Evolutionary conservation across 768 basidiomycete genomes (phyloP).

Genomic region (Ramaria sp.): DNA sequence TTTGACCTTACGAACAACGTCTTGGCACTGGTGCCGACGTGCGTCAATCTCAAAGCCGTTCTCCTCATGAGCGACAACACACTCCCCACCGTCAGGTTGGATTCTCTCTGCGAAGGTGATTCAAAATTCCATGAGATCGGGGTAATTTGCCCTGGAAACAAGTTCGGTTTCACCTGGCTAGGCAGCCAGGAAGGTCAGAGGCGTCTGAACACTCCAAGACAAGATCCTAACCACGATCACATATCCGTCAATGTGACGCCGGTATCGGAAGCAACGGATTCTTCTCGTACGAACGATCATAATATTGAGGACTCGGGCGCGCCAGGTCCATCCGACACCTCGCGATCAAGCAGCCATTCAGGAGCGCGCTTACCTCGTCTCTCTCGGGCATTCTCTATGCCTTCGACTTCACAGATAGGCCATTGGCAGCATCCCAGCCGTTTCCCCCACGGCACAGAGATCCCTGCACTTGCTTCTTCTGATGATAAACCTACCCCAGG

Average conservation of each 20-base stretch:
- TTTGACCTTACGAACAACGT: not conserved
- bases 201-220: not conserved
- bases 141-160: not conserved
- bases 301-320: not conserved
- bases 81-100: not conserved
- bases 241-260: not conserved
- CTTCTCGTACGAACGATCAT: not conserved
- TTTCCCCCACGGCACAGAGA: constrained; percentile 9
- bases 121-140: not conserved
- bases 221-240: not conserved
- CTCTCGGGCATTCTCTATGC: constrained; percentile 69
- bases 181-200: not conserved
- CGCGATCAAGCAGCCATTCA: not conserved
- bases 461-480: constrained; percentile 14
- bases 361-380: constrained; percentile 38
- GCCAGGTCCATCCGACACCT: not conserved
- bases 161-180: not conserved
- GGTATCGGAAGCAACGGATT: not conserved
- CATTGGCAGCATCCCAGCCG: constrained; percentile 63
- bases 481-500: constrained; percentile 18
- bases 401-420: constrained; percentile 68
- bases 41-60: not conserved
- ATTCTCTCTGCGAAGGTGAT: not conserved
- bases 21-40: not conserved
- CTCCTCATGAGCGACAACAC: not conserved